Evolutionary conservation across 306 rosid genomes (phyloP), one percentile per base, ranked within the genome.

Genomic region (Gastrolobium bilobum): DNA sequence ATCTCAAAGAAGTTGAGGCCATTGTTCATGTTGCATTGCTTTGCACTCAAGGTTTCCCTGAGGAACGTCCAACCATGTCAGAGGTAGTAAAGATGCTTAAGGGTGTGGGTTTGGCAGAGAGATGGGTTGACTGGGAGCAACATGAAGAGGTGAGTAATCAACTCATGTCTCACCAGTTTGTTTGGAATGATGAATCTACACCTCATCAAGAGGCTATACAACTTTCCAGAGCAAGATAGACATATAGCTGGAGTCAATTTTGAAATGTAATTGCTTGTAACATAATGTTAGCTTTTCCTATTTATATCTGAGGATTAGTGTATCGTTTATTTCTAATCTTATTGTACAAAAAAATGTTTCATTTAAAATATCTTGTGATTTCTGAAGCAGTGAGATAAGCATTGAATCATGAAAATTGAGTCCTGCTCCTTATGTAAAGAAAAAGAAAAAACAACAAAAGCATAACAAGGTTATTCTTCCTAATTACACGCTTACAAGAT

Each of bases 131-230:
- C 50, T 90, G 92, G 94, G 85, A 86, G 83, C 86, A 84, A 43
- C 86, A 81, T 15, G 91, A 87, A 63, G 85, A 81, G 68, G 81
- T 10, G 13, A 86, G 88, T 76, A 85, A 52, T 78, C 84, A 40
- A 8, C 83, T 46, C 26, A 50, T 61, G 76, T 75, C 88, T 59
- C 92, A 88, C 77, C 72, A 66, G 14, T 89, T 91, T 82, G 68
- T 79, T 50, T 91, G 94, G 97, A 87, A 77, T 53, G 90, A 80
- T 9, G 97, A 91, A 52, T 69, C 87, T 10, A 87, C 87, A n/a
- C 89, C 85, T 42, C 94, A 91, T 83, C 99, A 86, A 82, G 95
- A 90, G 83, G 97, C 98, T 68, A 92, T 95, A 30, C 98, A 92
- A 33, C 88, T 95, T 84, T 92, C 97, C 54, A 79, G 74, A 81